Percentiles rank a stretch among this genome's conserved stretches.
phyloP scores from a whole-genome alignment of 2,329 filamentous ascomycete genomes.

The Ophiostoma piceae region DNA sequence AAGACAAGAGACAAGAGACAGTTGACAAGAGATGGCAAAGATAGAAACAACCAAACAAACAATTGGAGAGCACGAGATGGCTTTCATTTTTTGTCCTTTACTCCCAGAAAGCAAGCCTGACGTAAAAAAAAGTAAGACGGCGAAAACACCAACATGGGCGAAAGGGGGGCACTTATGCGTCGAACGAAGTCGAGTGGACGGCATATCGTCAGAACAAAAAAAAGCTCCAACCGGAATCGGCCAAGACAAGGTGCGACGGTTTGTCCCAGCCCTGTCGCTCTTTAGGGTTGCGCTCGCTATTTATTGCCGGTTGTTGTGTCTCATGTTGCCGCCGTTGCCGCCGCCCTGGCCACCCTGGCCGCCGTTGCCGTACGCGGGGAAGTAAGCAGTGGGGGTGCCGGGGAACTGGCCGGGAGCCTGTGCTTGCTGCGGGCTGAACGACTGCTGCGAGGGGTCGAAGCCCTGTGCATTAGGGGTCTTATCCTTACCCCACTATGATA shows the following conservation, averaged over 20 bases:
- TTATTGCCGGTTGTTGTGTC: conserved; percentile 54
- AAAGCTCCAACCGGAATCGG: not conserved
- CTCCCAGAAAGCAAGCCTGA: conserved; percentile 14
- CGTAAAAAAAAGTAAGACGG: not conserved
- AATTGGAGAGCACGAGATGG: conserved; percentile 16
- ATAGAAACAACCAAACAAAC: not conserved
- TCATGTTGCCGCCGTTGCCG: conserved; percentile 30
- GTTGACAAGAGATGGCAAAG: not conserved
- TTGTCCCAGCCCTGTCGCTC: not conserved
- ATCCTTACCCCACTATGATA: conserved; percentile 92
- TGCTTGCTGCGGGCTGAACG: conserved; percentile 67
- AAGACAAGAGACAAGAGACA: not conserved
- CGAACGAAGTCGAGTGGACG: not conserved
- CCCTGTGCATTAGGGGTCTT: conserved; percentile 76
- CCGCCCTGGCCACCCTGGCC: conserved; percentile 41
- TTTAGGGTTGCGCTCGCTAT: conserved; percentile 12
- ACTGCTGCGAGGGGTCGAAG: conserved; percentile 67
- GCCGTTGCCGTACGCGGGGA: conserved; percentile 83
- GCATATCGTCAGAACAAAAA: not conserved
- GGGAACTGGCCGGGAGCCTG: conserved; percentile 64
- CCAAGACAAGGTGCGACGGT: not conserved
- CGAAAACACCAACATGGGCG: not conserved
- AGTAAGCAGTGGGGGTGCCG: conserved; percentile 74
- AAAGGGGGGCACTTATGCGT: not conserved
- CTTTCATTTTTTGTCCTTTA: conserved; percentile 17